Evolutionary conservation across 257 asterid genomes (phyloP).

Genomic region (Rehmannia glutinosa): DNA sequence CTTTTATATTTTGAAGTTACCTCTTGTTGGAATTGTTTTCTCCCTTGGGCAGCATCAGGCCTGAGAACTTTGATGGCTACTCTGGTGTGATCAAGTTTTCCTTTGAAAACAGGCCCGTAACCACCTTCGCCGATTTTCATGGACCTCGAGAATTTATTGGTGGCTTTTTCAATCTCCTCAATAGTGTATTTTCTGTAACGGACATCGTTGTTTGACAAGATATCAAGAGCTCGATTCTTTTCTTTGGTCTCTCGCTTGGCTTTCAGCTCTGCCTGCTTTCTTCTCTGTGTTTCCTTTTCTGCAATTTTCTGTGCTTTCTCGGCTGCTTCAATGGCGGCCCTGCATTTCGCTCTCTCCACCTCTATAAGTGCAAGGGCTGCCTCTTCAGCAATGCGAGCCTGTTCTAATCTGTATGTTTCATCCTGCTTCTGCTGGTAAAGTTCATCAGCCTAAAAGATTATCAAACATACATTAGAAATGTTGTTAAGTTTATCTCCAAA

Average conservation of each 20-base stretch:
- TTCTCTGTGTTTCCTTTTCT: slow-evolving; percentile 51
- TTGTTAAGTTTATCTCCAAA: too few species aligned
- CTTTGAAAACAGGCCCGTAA: slow-evolving; percentile 71
- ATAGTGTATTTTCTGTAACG: slow-evolving; percentile 56
- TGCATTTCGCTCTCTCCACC: slow-evolving; percentile 57
- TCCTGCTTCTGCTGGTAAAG: slow-evolving; percentile 31
- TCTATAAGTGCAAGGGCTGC: slow-evolving; percentile 43
- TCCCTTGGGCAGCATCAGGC: slow-evolving; percentile 66
- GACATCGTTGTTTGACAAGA: slow-evolving; percentile 33
- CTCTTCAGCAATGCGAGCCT: slow-evolving; percentile 41
- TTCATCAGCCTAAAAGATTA: slow-evolving; percentile 39
- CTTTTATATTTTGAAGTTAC: too few species aligned
- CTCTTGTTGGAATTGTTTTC: slow-evolving; percentile 77
- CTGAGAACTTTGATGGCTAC: slow-evolving; percentile 69
- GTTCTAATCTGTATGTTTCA: slow-evolving; percentile 37
- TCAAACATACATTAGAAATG: not conserved
- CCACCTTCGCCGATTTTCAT: slow-evolving; percentile 75
- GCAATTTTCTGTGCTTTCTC: slow-evolving; percentile 60
- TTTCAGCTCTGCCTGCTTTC: slow-evolving; percentile 46
- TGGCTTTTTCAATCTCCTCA: slow-evolving; percentile 57
- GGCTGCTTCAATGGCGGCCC: slow-evolving; percentile 62
- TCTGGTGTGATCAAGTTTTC: slow-evolving; percentile 61
- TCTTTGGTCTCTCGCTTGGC: slow-evolving; percentile 45
- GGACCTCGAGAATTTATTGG: slow-evolving; percentile 39
- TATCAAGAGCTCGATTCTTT: slow-evolving; percentile 42